Conservation (phyloP, 495 filamentous ascomycete genomes). For the Talaromyces wortmannii region DNA sequence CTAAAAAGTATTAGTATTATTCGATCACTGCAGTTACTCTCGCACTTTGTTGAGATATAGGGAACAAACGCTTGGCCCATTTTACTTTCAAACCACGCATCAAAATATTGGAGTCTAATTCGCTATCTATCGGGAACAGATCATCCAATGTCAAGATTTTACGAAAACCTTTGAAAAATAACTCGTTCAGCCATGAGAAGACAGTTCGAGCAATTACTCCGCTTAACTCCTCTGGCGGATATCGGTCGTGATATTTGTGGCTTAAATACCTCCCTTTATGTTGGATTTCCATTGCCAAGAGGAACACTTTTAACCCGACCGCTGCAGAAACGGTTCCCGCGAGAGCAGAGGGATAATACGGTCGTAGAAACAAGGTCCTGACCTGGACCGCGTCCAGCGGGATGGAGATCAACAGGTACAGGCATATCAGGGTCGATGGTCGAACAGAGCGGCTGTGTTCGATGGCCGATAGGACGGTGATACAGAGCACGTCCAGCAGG, state of each 20-base stretch:
- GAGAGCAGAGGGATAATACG: constrained; percentile 9
- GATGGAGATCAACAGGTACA: constrained; percentile 43
- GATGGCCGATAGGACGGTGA: constrained; percentile 29
- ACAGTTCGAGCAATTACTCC: constrained; percentile 27
- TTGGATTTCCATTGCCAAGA: constrained; percentile 36
- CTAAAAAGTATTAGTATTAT: background rate
- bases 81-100: background rate
- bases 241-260: constrained; percentile 14
- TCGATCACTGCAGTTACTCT: background rate
- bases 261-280: constrained; percentile 34
- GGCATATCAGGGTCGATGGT: constrained; percentile 42
- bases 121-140: constrained; percentile 13
- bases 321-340: constrained; percentile 26
- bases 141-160: constrained; percentile 28
- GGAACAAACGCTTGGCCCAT: constrained; percentile 9
- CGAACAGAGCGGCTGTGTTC: constrained; percentile 39
- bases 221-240: constrained; percentile 39
- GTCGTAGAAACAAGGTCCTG: constrained; percentile 35
- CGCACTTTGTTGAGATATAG: constrained; percentile 4
- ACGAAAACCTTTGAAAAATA: constrained; percentile 30
- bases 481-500: constrained; percentile 4
- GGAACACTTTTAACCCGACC: constrained; percentile 28
- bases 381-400: constrained; percentile 39
- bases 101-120: background rate
- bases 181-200: constrained; percentile 37